These are phyloP conservation scores for Triticum monococcum DNA, from an alignment of 176 grass and related monocot species.

Conservation along the genomic window DNA sequence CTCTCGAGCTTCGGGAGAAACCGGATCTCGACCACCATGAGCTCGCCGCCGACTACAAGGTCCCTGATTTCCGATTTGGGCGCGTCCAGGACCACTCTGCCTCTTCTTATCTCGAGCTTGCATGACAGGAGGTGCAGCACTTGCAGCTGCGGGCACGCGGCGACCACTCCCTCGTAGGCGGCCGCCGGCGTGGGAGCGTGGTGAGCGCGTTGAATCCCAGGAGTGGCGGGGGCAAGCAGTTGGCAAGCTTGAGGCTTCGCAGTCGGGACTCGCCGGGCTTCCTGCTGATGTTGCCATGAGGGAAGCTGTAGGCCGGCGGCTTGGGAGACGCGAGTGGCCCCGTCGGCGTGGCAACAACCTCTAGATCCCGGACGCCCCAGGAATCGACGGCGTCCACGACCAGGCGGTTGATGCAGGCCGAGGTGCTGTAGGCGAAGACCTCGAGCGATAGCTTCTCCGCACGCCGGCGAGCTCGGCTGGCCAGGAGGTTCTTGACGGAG, in stretches of 20 bases:
- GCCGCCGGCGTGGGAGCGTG: neutral
- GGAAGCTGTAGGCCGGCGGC: neutral
- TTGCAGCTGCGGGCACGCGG: constrained; percentile 25
- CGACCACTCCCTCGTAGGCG: neutral
- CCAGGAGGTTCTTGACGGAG: neutral
- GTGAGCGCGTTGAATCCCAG: neutral
- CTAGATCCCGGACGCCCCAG: constrained; percentile 17
- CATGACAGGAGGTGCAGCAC: constrained; percentile 26
- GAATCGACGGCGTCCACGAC: neutral
- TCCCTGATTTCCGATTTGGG: constrained; percentile 21
- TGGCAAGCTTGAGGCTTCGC: constrained; percentile 15
- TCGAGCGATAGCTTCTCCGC: neutral
- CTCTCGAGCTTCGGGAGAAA: constrained; percentile 24
- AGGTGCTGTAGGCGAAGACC: neutral
- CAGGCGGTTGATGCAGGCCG: constrained; percentile 3
- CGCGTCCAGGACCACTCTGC: neutral
- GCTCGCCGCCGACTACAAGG: neutral
- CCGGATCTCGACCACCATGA: neutral
- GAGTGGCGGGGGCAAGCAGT: neutral
- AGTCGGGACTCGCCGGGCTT: constrained; percentile 2
- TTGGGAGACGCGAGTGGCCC: no score
- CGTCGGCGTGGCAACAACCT: constrained; percentile 6
- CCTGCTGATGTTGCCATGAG: neutral
- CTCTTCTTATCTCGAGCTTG: rapidly evolving
- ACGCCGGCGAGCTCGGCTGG: neutral